These are phyloP conservation scores for Lumnitzera littorea DNA, from an alignment of 345 rosid species.

Conservation along the genomic window DNA sequence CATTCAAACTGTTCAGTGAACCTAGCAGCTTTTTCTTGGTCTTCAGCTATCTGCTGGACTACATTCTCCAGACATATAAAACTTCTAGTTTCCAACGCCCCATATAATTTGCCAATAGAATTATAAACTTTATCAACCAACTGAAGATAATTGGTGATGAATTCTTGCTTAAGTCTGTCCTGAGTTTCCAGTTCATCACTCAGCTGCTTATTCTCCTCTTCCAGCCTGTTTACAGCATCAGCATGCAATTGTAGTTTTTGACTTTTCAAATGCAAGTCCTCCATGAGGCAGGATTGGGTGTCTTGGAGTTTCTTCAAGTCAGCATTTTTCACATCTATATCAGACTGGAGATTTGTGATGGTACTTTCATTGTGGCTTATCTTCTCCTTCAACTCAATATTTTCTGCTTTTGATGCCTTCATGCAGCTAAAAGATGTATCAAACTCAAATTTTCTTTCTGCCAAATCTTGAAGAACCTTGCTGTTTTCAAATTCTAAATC, in stretches of 20 bases:
- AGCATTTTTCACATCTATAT: slow-evolving; percentile 38
- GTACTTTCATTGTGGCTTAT: slow-evolving; percentile 37
- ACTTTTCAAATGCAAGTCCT: slow-evolving; percentile 35
- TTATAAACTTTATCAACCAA: slow-evolving; percentile 16
- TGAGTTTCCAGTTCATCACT: slow-evolving; percentile 20
- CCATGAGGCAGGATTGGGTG: slow-evolving; percentile 31
- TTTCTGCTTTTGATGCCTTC: slow-evolving; percentile 22
- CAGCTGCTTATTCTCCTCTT: slow-evolving; percentile 34
- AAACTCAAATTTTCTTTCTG: slow-evolving; percentile 31
- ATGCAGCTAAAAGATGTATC: slow-evolving; percentile 24
- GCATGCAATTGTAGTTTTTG: slow-evolving; percentile 32
- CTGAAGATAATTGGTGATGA: slow-evolving; percentile 25
- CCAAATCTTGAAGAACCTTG: slow-evolving; percentile 39
- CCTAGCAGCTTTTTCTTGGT: slow-evolving; percentile 30
- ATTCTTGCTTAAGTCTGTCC: slow-evolving; percentile 24
- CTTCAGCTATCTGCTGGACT: slow-evolving; percentile 43
- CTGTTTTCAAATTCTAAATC: slow-evolving; percentile 28
- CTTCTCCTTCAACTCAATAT: slow-evolving; percentile 32
- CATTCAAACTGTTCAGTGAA: slow-evolving; percentile 40
- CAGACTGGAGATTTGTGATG: slow-evolving; percentile 40
- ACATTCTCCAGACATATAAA: slow-evolving; percentile 30
- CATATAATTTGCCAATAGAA: slow-evolving; percentile 13
- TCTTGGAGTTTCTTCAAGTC: slow-evolving; percentile 40
- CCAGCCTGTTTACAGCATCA: slow-evolving; percentile 24
- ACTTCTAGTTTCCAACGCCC: slow-evolving; percentile 21